Conservation (phyloP, 148 eudicot genomes). For the Vaccinium myrtillus region DNA sequence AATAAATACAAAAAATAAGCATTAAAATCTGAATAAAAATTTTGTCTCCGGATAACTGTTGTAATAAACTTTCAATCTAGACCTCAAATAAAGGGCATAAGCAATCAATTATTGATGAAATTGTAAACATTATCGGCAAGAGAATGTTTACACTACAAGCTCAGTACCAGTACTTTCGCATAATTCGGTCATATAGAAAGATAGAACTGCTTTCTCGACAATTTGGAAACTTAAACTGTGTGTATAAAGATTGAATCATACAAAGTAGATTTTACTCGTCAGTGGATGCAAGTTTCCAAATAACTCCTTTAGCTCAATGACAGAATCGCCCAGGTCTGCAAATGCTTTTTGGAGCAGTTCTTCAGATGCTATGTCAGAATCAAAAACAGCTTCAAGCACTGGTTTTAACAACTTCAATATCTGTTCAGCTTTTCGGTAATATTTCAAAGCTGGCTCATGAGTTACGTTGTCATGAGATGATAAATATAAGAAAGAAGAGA, state of each 20-base stretch:
- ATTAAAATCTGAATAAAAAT: neutral
- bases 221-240: neutral
- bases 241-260: conserved; percentile 34
- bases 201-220: neutral
- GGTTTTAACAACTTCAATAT: conserved; percentile 73
- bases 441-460: conserved; percentile 55
- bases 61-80: neutral
- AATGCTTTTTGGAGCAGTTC: conserved; percentile 58
- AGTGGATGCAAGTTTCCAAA: conserved; percentile 73
- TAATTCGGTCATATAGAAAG: neutral
- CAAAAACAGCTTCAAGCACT: conserved; percentile 57
- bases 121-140: neutral
- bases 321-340: conserved; percentile 46
- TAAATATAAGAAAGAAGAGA: conserved; percentile 57
- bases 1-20: neutral
- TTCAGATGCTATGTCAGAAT: conserved; percentile 55
- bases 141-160: neutral
- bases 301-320: conserved; percentile 67
- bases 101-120: neutral
- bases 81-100: neutral
- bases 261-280: conserved; percentile 86
- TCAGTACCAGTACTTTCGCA: neutral
- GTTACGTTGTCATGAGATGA: conserved; percentile 50
- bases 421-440: conserved; percentile 60
- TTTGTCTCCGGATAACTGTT: no score